phyloP scores from a whole-genome alignment of 1,284 basidiomycete species.

The Tylopilus sp. region DNA sequence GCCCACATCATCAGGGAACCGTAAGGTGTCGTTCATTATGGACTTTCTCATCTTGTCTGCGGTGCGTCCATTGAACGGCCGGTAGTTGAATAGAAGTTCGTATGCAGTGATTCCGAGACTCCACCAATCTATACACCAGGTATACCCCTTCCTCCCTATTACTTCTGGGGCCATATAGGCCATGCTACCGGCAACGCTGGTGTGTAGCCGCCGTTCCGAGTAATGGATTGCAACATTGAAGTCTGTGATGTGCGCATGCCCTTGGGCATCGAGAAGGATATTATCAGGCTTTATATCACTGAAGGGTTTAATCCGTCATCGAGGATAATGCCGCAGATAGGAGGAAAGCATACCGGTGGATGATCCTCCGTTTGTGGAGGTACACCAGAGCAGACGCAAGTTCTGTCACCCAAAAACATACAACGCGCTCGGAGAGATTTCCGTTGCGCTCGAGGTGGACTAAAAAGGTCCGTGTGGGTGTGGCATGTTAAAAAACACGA shows the following conservation, averaged over 20 bases:
- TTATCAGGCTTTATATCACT: conserved; percentile 98
- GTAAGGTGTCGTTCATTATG: conserved; percentile 66
- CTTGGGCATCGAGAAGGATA: conserved; percentile 85
- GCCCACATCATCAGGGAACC: conserved; percentile 55
- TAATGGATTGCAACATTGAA: conserved; percentile 99
- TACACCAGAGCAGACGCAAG: conserved; percentile 83
- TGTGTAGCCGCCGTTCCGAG: conserved; percentile 79
- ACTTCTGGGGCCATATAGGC: conserved; percentile 99
- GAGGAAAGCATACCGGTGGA: conserved; percentile 74
- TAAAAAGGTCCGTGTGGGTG: conserved; percentile 29
- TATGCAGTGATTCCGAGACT: conserved; percentile 86
- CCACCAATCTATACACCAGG: conserved; percentile 93
- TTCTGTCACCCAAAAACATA: conserved; percentile 89
- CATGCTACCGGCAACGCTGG: conserved; percentile 93
- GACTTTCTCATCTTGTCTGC: conserved; percentile 79
- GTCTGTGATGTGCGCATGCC: conserved; percentile 95
- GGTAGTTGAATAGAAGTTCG: conserved; percentile 82
- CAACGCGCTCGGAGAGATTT: conserved; percentile 72
- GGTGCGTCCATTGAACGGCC: conserved; percentile 86
- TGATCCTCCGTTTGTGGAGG: conserved; percentile 86
- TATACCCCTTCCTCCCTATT: conserved; percentile 72
- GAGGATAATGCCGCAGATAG: conserved; percentile 8
- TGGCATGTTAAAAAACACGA: conserved; percentile 1
- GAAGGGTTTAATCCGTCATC: conserved; percentile 29
- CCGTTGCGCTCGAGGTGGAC: conserved; percentile 86